phyloP scores from a whole-genome alignment of 768 basidiomycete genomes.

The Leccinum variicolor region DNA sequence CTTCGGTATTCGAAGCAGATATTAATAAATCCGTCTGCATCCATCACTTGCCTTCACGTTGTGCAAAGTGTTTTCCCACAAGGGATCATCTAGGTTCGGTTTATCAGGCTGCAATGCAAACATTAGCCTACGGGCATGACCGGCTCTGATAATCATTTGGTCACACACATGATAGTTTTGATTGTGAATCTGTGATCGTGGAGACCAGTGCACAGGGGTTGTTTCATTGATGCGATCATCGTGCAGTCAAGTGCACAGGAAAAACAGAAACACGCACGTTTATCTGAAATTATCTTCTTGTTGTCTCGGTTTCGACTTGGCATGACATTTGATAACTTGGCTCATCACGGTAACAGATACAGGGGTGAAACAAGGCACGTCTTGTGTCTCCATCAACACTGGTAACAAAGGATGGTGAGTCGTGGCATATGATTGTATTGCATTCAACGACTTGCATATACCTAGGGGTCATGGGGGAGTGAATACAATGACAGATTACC shows the following conservation, averaged over 20 bases:
- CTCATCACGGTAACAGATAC: not conserved
- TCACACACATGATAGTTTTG: not conserved
- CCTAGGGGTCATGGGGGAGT: constrained; percentile 5
- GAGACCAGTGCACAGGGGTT: not conserved
- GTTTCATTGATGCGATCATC: not conserved
- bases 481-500: constrained; percentile 27
- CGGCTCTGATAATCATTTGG: not conserved
- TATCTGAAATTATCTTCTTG: not conserved
- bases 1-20: no score
- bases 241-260: not conserved
- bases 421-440: constrained; percentile 6
- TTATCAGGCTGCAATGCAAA: no score
- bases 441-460: constrained; percentile 12
- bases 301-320: not conserved
- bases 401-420: not conserved
- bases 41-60: no score
- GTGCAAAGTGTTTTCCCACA: no score
- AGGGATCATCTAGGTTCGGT: no score
- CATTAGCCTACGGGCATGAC: no score
- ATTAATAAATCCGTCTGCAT: not conserved
- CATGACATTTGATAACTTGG: not conserved
- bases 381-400: not conserved
- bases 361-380: not conserved
- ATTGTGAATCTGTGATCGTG: not conserved
- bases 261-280: not conserved